These are phyloP conservation scores for Umbelopsis sp. DNA, from an alignment of 192 early-diverging fungal species.

Conservation along the genomic window DNA sequence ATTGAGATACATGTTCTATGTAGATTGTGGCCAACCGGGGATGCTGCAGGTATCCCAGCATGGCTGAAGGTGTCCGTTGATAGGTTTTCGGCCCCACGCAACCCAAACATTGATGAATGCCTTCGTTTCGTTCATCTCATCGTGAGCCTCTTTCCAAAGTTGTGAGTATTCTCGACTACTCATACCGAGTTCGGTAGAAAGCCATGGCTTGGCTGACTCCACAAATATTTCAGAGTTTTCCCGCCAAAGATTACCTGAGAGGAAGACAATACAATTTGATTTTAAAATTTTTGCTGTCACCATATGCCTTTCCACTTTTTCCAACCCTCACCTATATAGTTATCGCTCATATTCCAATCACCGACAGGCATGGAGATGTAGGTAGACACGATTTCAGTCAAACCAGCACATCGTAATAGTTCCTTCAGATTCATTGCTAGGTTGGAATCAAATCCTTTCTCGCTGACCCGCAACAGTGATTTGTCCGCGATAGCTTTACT, in stretches of 20 bases:
- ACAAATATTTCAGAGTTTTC: constrained; percentile 15
- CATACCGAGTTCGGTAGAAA: background rate
- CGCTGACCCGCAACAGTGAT: background rate
- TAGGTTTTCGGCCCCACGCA: constrained; percentile 23
- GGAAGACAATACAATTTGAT: background rate
- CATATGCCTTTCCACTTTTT: too few relatives aligned
- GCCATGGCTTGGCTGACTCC: constrained; percentile 20
- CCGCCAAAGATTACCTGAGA: constrained; percentile 7
- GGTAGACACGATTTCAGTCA: background rate
- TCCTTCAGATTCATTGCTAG: background rate
- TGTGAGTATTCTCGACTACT: constrained; percentile 2
- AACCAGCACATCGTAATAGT: constrained; percentile 6
- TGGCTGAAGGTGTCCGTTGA: background rate
- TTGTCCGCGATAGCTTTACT: background rate
- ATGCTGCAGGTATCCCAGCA: constrained; percentile 12
- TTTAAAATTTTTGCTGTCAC: too few relatives aligned
- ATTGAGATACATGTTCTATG: background rate
- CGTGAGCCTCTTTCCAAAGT: constrained; percentile 10
- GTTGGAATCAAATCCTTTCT: background rate
- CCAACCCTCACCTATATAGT: constrained; percentile 5
- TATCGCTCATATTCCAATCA: background rate
- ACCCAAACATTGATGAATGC: constrained; percentile 21
- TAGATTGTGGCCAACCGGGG: background rate
- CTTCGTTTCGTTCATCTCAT: constrained; percentile 23
- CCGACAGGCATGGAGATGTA: constrained; percentile 16